Percentiles rank a stretch among this genome's conserved stretches.
These are phyloP conservation scores for Apiotrichum brassicae DNA, from an alignment of 1,284 basidiomycete genomes.

Conservation along the genomic window DNA sequence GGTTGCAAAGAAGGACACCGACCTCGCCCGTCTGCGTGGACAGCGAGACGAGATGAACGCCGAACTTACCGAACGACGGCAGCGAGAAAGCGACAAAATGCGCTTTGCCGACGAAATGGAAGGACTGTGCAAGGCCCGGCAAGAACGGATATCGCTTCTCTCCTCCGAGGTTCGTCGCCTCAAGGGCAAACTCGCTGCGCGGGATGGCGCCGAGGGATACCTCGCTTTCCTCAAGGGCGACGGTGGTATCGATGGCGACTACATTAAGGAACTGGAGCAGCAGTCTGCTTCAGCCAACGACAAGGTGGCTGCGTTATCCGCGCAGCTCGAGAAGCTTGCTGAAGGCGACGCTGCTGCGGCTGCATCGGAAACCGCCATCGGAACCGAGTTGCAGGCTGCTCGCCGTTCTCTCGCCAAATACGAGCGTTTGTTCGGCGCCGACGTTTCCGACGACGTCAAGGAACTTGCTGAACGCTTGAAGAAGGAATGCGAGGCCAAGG, in stretches of 20 bases:
- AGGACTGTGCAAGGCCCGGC: slow-evolving; percentile 61
- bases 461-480: slow-evolving; percentile 55
- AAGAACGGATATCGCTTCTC: slow-evolving; percentile 70
- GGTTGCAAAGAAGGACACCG: slow-evolving; percentile 59
- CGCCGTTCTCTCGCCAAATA: slow-evolving; percentile 55
- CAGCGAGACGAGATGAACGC: slow-evolving; percentile 68
- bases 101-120: slow-evolving; percentile 67
- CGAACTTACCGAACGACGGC: slow-evolving; percentile 66
- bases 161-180: slow-evolving; percentile 68
- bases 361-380: slow-evolving; percentile 14
- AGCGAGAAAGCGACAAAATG: slow-evolving; percentile 58
- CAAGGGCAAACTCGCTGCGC: slow-evolving; percentile 69
- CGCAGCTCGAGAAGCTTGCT: slow-evolving; percentile 18
- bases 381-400: slow-evolving; percentile 27
- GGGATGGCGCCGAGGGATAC: slow-evolving; percentile 63
- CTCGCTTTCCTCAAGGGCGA: slow-evolving; percentile 62
- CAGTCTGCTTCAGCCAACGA: slow-evolving; percentile 51
- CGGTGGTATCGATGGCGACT: slow-evolving; percentile 56
- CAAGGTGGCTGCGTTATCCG: slow-evolving; percentile 20
- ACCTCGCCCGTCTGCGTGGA: slow-evolving; percentile 69
- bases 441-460: slow-evolving; percentile 50
- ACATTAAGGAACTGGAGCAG: slow-evolving; percentile 58
- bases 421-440: slow-evolving; percentile 58
- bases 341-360: slow-evolving; percentile 20
- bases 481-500: slow-evolving; percentile 59